phyloP scores from a whole-genome alignment of 257 asterid species.

The Striga asiatica region DNA sequence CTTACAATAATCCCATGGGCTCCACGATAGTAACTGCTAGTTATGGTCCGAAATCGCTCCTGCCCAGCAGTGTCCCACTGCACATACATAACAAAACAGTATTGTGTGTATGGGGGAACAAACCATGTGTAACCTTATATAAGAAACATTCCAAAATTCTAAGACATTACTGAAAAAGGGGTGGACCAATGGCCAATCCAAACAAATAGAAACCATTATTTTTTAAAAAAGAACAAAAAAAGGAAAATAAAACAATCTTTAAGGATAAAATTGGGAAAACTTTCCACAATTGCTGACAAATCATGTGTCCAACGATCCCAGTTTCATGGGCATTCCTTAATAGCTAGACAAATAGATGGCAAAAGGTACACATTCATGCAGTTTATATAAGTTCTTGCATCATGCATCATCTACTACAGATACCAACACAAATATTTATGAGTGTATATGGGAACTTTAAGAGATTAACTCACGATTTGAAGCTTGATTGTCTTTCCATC shows the following conservation, averaged over 20 bases:
- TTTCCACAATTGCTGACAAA: slow-evolving; percentile 1
- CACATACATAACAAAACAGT: slow-evolving; percentile 12
- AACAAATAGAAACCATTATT: too few species aligned
- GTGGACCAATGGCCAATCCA: too few species aligned
- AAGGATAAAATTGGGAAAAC: too few species aligned
- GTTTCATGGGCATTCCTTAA: neutral
- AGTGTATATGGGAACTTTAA: neutral
- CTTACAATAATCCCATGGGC: slow-evolving; percentile 90
- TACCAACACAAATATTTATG: neutral
- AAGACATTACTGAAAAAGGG: too few species aligned
- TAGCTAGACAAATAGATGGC: neutral
- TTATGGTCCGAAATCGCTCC: slow-evolving; percentile 80
- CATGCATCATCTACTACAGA: neutral
- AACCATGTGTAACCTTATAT: too few species aligned
- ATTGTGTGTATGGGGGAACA: too few species aligned
- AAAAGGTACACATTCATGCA: neutral
- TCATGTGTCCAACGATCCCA: neutral
- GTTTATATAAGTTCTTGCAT: neutral
- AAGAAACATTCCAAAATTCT: too few species aligned
- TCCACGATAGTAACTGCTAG: slow-evolving; percentile 90
- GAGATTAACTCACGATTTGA: slow-evolving; percentile 59
- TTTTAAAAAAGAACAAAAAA: too few species aligned
- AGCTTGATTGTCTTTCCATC: slow-evolving; percentile 79
- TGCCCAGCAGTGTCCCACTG: slow-evolving; percentile 98
- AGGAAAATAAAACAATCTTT: too few species aligned